Percentiles rank a stretch among this genome's conserved stretches.
Conservation (phyloP, 177 flowering plant species). For the Vitis hybrid region DNA sequence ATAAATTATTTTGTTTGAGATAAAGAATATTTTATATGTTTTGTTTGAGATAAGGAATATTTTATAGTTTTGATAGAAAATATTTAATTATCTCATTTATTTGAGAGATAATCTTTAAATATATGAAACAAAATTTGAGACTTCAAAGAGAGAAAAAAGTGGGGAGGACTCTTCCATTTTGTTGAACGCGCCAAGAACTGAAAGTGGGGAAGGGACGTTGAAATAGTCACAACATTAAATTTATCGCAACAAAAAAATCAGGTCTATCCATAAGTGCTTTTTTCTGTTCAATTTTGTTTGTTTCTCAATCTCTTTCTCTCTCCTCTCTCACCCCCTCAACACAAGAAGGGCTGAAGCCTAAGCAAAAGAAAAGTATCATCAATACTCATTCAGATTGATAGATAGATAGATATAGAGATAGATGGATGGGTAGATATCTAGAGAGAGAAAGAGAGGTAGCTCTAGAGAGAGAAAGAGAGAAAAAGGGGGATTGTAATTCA, state of each 20-base stretch:
- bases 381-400: neutral
- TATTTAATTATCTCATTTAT: no score
- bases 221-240: neutral
- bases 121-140: no score
- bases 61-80: no score
- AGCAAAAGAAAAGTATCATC: constrained; percentile 13
- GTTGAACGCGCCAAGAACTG: no score
- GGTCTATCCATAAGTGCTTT: constrained; percentile 22
- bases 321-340: neutral
- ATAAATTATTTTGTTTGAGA: no score
- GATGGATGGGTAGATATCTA: neutral
- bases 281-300: constrained; percentile 23
- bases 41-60: no score
- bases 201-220: neutral
- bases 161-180: no score
- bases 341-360: neutral
- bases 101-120: no score
- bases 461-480: constrained; percentile 16
- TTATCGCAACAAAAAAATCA: neutral
- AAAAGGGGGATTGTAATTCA: constrained; percentile 10
- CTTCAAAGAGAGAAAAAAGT: no score
- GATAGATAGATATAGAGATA: constrained; percentile 5
- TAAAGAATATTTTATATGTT: no score
- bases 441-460: constrained; percentile 14
- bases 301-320: constrained; percentile 13